phyloP scores from a whole-genome alignment of 2,329 filamentous ascomycete genomes.

The Colletotrichum paranaense region DNA sequence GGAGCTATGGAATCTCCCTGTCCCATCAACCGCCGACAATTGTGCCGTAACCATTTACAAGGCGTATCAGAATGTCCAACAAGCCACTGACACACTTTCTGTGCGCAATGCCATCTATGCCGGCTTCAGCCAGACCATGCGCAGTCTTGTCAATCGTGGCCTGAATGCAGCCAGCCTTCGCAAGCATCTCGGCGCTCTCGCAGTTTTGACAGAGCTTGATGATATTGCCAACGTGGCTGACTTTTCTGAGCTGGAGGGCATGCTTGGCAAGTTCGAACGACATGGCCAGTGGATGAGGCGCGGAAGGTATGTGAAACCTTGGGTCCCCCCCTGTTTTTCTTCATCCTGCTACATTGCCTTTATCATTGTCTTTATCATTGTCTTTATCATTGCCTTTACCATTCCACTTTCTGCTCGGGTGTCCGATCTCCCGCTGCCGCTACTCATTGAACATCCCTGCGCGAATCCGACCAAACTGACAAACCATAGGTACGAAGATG shows the following conservation, averaged over 20 bases:
- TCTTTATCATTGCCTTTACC: background rate
- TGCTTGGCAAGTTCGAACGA: slow-evolving; percentile 71
- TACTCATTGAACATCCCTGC: too few species aligned
- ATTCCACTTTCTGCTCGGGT: background rate
- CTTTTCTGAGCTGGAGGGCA: slow-evolving; percentile 68
- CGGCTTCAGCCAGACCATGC: slow-evolving; percentile 71
- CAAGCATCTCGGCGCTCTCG: slow-evolving; percentile 70
- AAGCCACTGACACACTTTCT: slow-evolving; percentile 65
- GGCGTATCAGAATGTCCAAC: slow-evolving; percentile 82
- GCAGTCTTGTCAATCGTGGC: slow-evolving; percentile 60
- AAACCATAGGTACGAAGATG: slow-evolving; percentile 73
- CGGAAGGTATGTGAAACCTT: slow-evolving; percentile 69
- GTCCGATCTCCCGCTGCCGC: background rate
- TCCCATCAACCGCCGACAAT: slow-evolving; percentile 70
- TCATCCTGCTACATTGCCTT: too few species aligned
- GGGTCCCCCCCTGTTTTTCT: slow-evolving; percentile 24
- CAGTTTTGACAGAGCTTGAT: slow-evolving; percentile 83
- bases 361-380: too few species aligned
- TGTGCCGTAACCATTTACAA: slow-evolving; percentile 80
- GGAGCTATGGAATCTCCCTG: slow-evolving; percentile 91
- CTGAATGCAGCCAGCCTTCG: slow-evolving; percentile 64
- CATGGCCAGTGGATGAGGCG: slow-evolving; percentile 85
- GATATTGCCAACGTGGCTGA: slow-evolving; percentile 76
- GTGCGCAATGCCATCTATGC: slow-evolving; percentile 71
- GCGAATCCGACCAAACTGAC: background rate